phyloP scores from a whole-genome alignment of 2,329 filamentous ascomycete genomes.

The Leptographium radiaticola region DNA sequence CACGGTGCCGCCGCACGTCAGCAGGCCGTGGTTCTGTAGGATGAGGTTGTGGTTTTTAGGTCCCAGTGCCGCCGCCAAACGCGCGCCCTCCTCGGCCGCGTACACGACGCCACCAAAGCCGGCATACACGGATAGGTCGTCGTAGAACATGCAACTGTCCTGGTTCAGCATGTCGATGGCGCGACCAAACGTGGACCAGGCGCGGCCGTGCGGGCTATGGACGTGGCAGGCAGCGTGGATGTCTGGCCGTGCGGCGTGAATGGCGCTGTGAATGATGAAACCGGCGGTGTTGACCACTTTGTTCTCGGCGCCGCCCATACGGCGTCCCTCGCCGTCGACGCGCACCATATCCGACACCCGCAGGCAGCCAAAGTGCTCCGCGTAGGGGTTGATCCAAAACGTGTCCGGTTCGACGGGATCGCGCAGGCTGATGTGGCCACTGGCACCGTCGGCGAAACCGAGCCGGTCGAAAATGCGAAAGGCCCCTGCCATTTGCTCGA shows the following conservation, averaged over 20 bases:
- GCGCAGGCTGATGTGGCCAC: constrained; percentile 46
- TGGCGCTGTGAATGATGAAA: constrained; percentile 54
- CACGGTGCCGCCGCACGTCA: constrained; percentile 46
- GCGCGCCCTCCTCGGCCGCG: constrained; percentile 37
- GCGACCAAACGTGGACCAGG: constrained; percentile 50
- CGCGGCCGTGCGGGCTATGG: constrained; percentile 51
- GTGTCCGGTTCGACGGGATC: constrained; percentile 40
- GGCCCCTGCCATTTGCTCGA: constrained; percentile 39
- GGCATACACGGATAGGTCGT: constrained; percentile 41
- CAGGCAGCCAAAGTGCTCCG: constrained; percentile 42
- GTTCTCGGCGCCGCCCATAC: constrained; percentile 41
- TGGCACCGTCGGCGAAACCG: constrained; percentile 47
- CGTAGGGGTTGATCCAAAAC: constrained; percentile 51
- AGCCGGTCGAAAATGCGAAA: constrained; percentile 49
- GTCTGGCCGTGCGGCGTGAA: constrained; percentile 51
- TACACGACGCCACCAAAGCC: constrained; percentile 48
- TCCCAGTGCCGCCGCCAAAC: constrained; percentile 41
- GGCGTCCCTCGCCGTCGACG: constrained; percentile 43
- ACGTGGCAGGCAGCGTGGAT: constrained; percentile 57
- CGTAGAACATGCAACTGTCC: constrained; percentile 42
- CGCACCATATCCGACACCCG: constrained; percentile 47
- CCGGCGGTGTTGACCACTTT: constrained; percentile 52
- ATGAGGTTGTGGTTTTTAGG: constrained; percentile 34
- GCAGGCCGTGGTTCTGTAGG: constrained; percentile 45
- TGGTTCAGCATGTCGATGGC: constrained; percentile 57